Conservation (phyloP, 495 filamentous ascomycete genomes). For the Penicillium coprophilum region DNA sequence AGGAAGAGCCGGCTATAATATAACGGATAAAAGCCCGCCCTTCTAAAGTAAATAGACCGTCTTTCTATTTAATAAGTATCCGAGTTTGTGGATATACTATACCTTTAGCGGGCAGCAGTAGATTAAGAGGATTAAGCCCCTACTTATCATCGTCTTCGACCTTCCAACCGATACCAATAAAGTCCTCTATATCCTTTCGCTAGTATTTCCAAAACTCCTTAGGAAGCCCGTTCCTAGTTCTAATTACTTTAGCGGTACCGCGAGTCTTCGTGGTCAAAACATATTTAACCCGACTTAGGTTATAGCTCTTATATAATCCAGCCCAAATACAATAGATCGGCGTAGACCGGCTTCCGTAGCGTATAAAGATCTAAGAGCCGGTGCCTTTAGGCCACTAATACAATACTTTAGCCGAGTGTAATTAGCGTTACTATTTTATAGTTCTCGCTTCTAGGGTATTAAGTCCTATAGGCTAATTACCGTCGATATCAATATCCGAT, state of each 20-base stretch:
- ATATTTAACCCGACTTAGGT: slow-evolving; percentile 8
- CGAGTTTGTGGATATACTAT: slow-evolving; percentile 25
- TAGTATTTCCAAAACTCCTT: slow-evolving; percentile 22
- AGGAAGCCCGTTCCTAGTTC: slow-evolving; percentile 7
- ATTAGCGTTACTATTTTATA: slow-evolving; percentile 8
- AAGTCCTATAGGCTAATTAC: background rate
- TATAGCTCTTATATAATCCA: slow-evolving; percentile 20
- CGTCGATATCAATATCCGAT: background rate
- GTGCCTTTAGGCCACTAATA: slow-evolving; percentile 35
- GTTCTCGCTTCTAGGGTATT: slow-evolving; percentile 16
- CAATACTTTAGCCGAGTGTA: slow-evolving; percentile 51
- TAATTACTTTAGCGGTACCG: slow-evolving; percentile 13
- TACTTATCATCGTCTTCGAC: slow-evolving; percentile 24
- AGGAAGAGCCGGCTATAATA: slow-evolving; percentile 15
- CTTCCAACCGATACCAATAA: slow-evolving; percentile 26
- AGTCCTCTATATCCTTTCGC: slow-evolving; percentile 19
- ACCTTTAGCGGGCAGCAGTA: slow-evolving; percentile 9
- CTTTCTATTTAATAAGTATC: slow-evolving; percentile 25
- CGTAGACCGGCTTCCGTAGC: slow-evolving; percentile 13
- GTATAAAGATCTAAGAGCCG: slow-evolving; percentile 25
- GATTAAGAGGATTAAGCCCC: slow-evolving; percentile 14
- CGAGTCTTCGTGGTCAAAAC: slow-evolving; percentile 17
- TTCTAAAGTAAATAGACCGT: slow-evolving; percentile 21
- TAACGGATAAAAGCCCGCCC: slow-evolving; percentile 22
- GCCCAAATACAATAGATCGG: slow-evolving; percentile 25